Percentiles rank a stretch among this genome's conserved stretches.
Conservation (phyloP, 768 basidiomycete genomes). For the Boletus rubescentipes region DNA sequence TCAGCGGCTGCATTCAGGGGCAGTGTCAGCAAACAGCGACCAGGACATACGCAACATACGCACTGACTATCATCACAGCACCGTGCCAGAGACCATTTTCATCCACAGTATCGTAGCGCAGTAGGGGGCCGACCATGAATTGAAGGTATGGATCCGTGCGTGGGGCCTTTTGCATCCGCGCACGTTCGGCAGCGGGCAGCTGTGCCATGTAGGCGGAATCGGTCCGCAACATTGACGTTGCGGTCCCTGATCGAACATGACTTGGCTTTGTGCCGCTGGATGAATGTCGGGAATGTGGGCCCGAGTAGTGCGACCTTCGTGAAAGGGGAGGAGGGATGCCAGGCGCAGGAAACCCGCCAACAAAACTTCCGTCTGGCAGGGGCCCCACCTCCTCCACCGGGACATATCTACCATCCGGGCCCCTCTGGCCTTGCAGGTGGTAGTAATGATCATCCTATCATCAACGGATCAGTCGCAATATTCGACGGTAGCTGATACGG, state of each 20-base stretch:
- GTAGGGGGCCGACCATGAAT: constrained; percentile 88
- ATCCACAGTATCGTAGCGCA: constrained; percentile 89
- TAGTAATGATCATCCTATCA: constrained; percentile 33
- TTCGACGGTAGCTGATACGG: not conserved
- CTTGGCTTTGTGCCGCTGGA: constrained; percentile 28
- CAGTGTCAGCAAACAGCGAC: not conserved
- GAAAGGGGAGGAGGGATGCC: constrained; percentile 44
- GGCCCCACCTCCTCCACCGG: constrained; percentile 62
- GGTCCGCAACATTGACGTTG: constrained; percentile 3
- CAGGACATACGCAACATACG: constrained; percentile 34
- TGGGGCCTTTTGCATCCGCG: constrained; percentile 53
- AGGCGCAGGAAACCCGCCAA: constrained; percentile 53
- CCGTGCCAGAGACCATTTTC: constrained; percentile 81
- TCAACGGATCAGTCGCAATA: not conserved
- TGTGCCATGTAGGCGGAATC: constrained; percentile 42
- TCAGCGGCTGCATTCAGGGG: constrained; percentile 56
- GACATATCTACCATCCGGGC: constrained; percentile 48
- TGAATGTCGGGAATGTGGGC: constrained; percentile 6
- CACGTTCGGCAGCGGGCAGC: constrained; percentile 63
- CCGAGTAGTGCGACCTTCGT: constrained; percentile 34
- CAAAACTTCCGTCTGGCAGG: constrained; percentile 54
- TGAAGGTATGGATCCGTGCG: constrained; percentile 82
- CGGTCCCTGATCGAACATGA: constrained; percentile 17
- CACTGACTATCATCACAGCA: constrained; percentile 84
- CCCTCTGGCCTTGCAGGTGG: constrained; percentile 33